Conservation (phyloP, 2,329 filamentous ascomycete genomes). For the Epichloe scottii region DNA sequence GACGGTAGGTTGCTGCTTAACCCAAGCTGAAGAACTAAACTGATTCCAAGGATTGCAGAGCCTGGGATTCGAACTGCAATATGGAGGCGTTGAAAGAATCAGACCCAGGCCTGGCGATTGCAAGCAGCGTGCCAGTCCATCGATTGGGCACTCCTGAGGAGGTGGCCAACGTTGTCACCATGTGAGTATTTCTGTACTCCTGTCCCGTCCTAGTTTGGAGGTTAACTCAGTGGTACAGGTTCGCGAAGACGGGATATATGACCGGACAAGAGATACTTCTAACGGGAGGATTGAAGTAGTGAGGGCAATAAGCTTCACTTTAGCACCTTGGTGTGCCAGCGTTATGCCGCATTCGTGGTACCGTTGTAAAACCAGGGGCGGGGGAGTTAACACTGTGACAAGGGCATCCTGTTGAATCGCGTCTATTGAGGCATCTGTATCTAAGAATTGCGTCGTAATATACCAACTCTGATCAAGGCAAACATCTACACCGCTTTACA, state of each 20-base stretch:
- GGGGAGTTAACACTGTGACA: neutral
- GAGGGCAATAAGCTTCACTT: neutral
- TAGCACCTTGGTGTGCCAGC: too few species aligned
- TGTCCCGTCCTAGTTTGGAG: neutral
- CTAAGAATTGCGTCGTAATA: neutral
- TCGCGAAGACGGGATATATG: constrained; percentile 7
- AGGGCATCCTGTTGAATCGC: neutral
- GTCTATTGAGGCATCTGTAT: neutral
- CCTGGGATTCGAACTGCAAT: constrained; percentile 2
- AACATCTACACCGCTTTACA: neutral
- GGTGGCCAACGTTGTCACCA: constrained; percentile 6
- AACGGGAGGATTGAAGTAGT: constrained; percentile 3
- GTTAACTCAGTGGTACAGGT: constrained; percentile 1
- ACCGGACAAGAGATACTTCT: constrained; percentile 7
- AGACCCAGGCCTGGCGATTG: constrained; percentile 5
- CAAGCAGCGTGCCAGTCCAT: constrained; percentile 4
- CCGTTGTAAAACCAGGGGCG: neutral
- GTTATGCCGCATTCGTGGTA: neutral
- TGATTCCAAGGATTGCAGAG: neutral
- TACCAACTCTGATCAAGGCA: too few species aligned
- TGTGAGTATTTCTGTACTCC: neutral
- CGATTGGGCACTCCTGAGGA: constrained; percentile 5
- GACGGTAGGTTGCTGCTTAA: neutral
- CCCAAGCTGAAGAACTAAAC: neutral
- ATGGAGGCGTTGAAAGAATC: neutral